Conservation (phyloP, 208 protist genomes). For the Eutreptiella sp. region DNA sequence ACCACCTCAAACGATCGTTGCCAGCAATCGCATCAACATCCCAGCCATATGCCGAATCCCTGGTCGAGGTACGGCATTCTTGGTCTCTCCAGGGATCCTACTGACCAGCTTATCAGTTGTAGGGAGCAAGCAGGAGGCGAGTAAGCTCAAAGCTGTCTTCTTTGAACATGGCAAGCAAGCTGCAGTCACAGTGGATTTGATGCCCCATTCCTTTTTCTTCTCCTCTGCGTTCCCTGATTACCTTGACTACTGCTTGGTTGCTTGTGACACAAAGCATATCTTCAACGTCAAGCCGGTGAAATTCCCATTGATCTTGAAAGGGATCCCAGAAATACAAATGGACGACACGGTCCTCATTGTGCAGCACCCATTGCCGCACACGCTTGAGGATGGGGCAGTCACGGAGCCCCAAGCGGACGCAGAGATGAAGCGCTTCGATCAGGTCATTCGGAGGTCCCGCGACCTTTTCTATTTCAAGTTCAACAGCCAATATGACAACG, state of each 20-base stretch:
- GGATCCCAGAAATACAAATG: conserved; percentile 65
- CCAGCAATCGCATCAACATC: conserved; percentile 62
- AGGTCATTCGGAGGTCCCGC: conserved; percentile 60
- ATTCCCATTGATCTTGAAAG: conserved; percentile 54
- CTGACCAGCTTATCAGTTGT: conserved; percentile 52
- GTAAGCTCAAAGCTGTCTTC: conserved; percentile 58
- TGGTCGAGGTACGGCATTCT: conserved; percentile 53
- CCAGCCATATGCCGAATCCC: conserved; percentile 72
- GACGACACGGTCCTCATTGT: conserved; percentile 71
- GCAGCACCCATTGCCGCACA: conserved; percentile 60
- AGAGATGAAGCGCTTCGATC: conserved; percentile 71
- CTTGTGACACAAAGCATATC: conserved; percentile 57
- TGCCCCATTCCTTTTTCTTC: conserved; percentile 65
- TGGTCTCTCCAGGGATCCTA: conserved; percentile 56
- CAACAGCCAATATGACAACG: conserved; percentile 25
- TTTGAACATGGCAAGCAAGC: conserved; percentile 78
- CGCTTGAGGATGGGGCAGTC: background rate
- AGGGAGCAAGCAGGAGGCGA: conserved; percentile 35
- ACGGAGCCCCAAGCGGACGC: background rate
- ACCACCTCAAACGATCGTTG: too few relatives aligned
- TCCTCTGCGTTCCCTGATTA: conserved; percentile 61
- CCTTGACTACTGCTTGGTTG: conserved; percentile 81
- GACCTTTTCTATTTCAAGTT: conserved; percentile 62
- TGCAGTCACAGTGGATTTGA: conserved; percentile 51
- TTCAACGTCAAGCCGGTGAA: conserved; percentile 61